Percentiles rank a stretch among this genome's conserved stretches.
Conservation (phyloP, 768 basidiomycete genomes). For the Rhodotorula babjevae region DNA sequence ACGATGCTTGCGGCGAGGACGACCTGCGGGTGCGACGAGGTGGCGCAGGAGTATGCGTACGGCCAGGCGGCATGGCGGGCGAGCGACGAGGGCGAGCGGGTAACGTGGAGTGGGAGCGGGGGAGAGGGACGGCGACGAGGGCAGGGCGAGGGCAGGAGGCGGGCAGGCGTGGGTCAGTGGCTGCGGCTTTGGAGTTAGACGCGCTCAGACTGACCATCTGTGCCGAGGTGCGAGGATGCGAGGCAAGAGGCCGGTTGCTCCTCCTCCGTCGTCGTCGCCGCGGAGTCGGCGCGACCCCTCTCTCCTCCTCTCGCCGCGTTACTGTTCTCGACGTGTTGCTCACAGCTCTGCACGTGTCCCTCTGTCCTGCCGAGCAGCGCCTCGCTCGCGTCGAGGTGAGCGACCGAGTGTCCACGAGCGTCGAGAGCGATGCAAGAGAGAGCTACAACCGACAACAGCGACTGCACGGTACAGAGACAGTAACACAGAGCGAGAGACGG, state of each 20-base stretch:
- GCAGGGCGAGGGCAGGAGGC: not conserved
- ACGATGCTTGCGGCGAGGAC: constrained; percentile 92
- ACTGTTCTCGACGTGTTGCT: no score
- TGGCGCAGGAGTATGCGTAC: not conserved
- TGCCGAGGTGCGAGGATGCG: not conserved
- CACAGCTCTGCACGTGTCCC: no score
- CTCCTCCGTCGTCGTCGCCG: not conserved
- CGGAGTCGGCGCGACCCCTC: no score
- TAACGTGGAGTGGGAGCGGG: not conserved
- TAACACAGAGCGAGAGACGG: not conserved
- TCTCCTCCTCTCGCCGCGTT: no score
- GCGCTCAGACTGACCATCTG: not conserved
- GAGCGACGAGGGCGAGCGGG: no score
- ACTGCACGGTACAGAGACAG: not conserved
- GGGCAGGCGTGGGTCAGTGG: not conserved
- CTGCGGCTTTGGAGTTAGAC: not conserved
- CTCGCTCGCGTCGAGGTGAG: no score
- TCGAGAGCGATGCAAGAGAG: not conserved
- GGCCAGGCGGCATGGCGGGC: not conserved
- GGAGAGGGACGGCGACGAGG: not conserved
- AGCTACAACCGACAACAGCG: not conserved
- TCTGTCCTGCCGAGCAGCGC: no score
- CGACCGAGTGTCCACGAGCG: no score
- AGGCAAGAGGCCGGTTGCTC: no score
- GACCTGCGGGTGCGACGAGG: constrained; percentile 54